Percentiles rank a stretch among this genome's conserved stretches.
phyloP scores from a whole-genome alignment of 2,329 filamentous ascomycete species.

The Fusarium buxicola region DNA sequence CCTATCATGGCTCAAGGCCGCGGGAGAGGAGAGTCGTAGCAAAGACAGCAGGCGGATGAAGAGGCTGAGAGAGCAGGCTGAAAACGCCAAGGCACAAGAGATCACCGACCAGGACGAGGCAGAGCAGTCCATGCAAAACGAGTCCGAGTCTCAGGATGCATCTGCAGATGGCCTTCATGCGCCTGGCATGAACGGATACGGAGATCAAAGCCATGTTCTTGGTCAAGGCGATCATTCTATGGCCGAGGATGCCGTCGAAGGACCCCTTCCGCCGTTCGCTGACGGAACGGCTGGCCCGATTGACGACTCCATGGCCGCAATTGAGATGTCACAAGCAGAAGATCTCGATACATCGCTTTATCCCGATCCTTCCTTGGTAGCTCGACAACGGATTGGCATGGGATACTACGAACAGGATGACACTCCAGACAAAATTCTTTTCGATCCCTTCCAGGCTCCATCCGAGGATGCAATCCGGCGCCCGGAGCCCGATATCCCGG shows the following conservation, averaged over 20 bases:
- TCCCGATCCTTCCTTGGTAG: constrained; percentile 61
- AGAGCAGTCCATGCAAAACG: constrained; percentile 38
- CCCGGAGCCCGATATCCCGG: constrained; percentile 62
- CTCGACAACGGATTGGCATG: constrained; percentile 66
- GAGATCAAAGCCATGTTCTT: constrained; percentile 50
- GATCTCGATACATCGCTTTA: constrained; percentile 53
- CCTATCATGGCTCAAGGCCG: constrained; percentile 78
- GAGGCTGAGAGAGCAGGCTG: constrained; percentile 65
- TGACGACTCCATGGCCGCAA: constrained; percentile 11
- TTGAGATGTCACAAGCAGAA: constrained; percentile 42
- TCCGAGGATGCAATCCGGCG: constrained; percentile 56
- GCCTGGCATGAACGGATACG: constrained; percentile 43
- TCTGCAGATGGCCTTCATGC: constrained; percentile 8
- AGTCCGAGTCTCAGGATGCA: constrained; percentile 11
- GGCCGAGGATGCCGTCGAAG: constrained; percentile 19
- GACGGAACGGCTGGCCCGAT: constrained; percentile 10
- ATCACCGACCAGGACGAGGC: constrained; percentile 49
- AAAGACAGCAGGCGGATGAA: constrained; percentile 69
- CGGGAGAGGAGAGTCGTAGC: constrained; percentile 68
- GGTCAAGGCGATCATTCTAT: constrained; percentile 33
- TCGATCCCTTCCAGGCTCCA: constrained; percentile 68
- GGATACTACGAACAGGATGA: constrained; percentile 72
- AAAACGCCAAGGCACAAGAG: constrained; percentile 67
- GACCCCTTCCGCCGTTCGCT: constrained; percentile 15
- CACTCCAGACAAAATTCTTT: constrained; percentile 67